Base-by-base conservation (phyloP, 768 basidiomycete genomes). In the Gymnopilus junonius region DNA sequence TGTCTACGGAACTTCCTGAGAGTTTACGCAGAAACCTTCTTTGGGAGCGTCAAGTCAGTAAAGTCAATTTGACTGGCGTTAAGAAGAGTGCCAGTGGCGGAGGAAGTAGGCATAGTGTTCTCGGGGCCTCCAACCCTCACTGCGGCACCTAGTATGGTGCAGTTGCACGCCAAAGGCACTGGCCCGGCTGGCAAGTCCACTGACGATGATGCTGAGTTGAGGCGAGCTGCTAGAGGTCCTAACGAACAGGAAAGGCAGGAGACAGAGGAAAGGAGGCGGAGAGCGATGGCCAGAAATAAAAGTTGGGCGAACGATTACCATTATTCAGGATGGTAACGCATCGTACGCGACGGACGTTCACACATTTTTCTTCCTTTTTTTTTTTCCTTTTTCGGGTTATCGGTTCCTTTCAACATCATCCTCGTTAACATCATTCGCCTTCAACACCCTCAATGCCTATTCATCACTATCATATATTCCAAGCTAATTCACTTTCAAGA, bases 1-100 rank as follows among this genome's bases (percentile, higher is more conserved):
- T 96, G 48, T 82, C 88, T 59, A 90, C 88, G 4, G 95, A 97
- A 75, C 80, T 97, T 71, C 90, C 91, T 32, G 95, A 97, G 76
- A 91, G 89, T 62, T 76, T 97, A 65, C 81, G 95, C 21, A 80
- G 90, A 48, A 92, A 95, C 68, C 72, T 95, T 60, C 76, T 95
- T 5, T 94, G 93, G 93, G 92, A 89, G 67, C 82, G 90, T 14
- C 88, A 90, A 65, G 84, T 90, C 25, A 81, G 76, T 65, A 86
- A 86, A 72, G 79, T 77, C 15, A 85, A 84, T 61, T 74, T 83
- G 42, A 76, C 79, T 8, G 80, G 75, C 0, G 62, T 77, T 46
- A 65, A 70, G 63, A 61, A 79, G 61, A 68, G 71, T 11, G 65
- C 75, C 27, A 76, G 77, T 57, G 72, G 71, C 12, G 74, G 72